Evolutionary conservation across 2,329 filamentous ascomycete species (phyloP).

Genomic region (Metarhizium sp.): DNA sequence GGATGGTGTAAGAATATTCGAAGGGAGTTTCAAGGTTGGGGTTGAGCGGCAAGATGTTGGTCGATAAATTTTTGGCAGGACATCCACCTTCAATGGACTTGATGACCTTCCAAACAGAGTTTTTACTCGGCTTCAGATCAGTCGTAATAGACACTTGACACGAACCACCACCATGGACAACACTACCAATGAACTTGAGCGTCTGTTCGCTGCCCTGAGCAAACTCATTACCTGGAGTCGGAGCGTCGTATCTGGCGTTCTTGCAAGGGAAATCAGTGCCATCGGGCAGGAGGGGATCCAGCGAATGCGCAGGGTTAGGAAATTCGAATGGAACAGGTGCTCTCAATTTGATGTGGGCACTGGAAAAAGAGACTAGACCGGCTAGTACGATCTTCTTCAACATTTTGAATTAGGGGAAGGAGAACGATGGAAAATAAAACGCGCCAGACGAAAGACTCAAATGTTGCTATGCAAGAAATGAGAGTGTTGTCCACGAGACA

Average conservation of each 20-base stretch:
- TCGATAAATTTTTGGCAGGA: conserved; percentile 47
- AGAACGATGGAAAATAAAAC: conserved; percentile 11
- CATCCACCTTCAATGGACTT: conserved; percentile 83
- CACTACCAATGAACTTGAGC: conserved; percentile 60
- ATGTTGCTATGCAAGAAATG: background rate
- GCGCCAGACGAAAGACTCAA: conserved; percentile 22
- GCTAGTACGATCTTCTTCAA: conserved; percentile 37
- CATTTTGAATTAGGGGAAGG: conserved; percentile 32
- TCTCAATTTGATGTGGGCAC: conserved; percentile 69
- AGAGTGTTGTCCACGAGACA: conserved; percentile 16
- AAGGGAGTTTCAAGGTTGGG: conserved; percentile 29
- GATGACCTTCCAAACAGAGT: conserved; percentile 78
- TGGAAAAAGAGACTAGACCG: conserved; percentile 50
- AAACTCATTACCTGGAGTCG: conserved; percentile 49
- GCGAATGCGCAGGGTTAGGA: no score
- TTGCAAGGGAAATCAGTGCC: conserved; percentile 83
- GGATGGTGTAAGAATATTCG: conserved; percentile 62
- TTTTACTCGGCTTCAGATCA: conserved; percentile 56
- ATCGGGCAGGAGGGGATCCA: conserved; percentile 43
- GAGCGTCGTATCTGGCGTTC: conserved; percentile 29
- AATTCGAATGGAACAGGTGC: conserved; percentile 54
- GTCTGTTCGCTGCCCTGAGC: conserved; percentile 29
- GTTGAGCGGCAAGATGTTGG: conserved; percentile 42
- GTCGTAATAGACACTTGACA: conserved; percentile 85
- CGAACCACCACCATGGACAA: conserved; percentile 82